Evolutionary conservation across 2,329 filamentous ascomycete species (phyloP).

Genomic region (Xylaria sp.): DNA sequence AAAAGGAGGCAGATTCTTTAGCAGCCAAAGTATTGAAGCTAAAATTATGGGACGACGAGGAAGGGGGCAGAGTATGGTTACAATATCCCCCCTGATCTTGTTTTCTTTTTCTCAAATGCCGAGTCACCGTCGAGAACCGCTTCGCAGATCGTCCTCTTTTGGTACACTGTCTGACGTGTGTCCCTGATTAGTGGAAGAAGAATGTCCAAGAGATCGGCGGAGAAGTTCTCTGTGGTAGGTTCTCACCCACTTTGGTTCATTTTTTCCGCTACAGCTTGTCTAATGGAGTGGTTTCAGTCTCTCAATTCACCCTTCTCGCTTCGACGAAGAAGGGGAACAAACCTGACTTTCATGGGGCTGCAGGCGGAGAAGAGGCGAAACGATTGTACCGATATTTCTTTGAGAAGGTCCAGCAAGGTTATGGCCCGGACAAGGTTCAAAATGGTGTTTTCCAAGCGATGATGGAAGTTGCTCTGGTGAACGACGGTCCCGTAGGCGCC

Average conservation of each 20-base stretch:
- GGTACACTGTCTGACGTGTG: constrained; percentile 34
- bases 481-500: constrained; percentile 75
- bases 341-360: constrained; percentile 92
- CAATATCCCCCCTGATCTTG: constrained; percentile 23
- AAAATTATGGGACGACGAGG: constrained; percentile 89
- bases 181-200: constrained; percentile 78
- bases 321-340: constrained; percentile 96
- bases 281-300: constrained; percentile 67
- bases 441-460: constrained; percentile 98
- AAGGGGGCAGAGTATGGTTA: constrained; percentile 68
- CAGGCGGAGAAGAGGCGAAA: constrained; percentile 80
- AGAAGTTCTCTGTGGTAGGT: constrained; percentile 90
- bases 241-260: background rate
- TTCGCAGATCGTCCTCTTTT: constrained; percentile 7
- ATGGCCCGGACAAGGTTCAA: constrained; percentile 80
- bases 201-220: constrained; percentile 88
- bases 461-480: constrained; percentile 96
- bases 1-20: constrained; percentile 85
- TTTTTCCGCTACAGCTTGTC: background rate
- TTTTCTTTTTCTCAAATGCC: constrained; percentile 1
- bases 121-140: background rate
- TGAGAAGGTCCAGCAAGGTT: constrained; percentile 76
- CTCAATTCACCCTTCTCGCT: constrained; percentile 94
- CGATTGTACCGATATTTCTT: constrained; percentile 87
- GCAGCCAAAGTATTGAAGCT: constrained; percentile 89